Evolutionary conservation across 2,329 filamentous ascomycete genomes (phyloP).

Genomic region (Neospermospora avenae): DNA sequence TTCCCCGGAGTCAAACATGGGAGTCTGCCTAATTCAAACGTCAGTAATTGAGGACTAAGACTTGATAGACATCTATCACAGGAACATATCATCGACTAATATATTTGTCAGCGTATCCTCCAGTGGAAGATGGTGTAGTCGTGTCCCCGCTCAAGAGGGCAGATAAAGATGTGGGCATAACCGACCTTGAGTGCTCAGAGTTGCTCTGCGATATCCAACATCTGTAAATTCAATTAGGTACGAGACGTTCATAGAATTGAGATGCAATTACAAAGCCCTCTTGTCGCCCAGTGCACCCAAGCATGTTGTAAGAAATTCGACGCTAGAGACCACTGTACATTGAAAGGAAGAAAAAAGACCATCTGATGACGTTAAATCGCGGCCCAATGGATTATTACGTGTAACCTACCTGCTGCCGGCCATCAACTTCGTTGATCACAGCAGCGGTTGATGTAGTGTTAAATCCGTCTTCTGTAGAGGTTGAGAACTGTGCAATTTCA

Average conservation of each 20-base stretch:
- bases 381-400: no score
- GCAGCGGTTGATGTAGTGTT: conserved; percentile 46
- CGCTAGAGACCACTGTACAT: conserved; percentile 43
- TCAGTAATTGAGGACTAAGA: neutral
- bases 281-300: conserved; percentile 60
- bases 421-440: conserved; percentile 56
- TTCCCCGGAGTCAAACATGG: conserved; percentile 30
- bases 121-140: neutral
- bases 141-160: neutral
- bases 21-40: neutral
- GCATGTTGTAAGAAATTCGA: conserved; percentile 59
- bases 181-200: conserved; percentile 28
- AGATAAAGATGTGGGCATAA: neutral
- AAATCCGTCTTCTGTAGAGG: conserved; percentile 38
- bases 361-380: conserved; percentile 36
- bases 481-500: conserved; percentile 51
- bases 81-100: conserved; percentile 58
- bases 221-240: conserved; percentile 19
- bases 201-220: conserved; percentile 29
- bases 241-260: neutral
- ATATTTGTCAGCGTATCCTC: conserved; percentile 14
- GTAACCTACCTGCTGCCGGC: conserved; percentile 46
- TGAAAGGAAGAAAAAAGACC: conserved; percentile 56
- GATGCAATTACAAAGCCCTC: conserved; percentile 43
- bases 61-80: conserved; percentile 49